A percentile compares a stretch with the other conserved stretches of the same genome.
Conservation (phyloP, 208 protist genomes). For the Leishmania guyanensis region DNA sequence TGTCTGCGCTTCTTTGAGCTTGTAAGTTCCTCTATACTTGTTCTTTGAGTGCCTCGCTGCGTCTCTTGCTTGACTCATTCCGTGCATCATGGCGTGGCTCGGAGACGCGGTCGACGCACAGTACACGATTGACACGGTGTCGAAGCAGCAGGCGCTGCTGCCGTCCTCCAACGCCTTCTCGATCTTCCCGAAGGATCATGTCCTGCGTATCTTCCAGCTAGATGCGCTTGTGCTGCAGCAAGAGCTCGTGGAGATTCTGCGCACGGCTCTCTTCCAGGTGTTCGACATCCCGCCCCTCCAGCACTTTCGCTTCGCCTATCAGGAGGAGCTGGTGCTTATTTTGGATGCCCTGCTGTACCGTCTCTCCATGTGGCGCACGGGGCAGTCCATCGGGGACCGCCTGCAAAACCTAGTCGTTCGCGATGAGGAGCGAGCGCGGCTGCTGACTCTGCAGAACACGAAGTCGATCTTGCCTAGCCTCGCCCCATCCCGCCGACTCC, state of each 20-base stretch:
- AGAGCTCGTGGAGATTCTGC: conserved; percentile 84
- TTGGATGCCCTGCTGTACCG: conserved; percentile 74
- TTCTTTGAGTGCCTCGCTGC: neutral
- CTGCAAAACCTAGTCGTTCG: conserved; percentile 86
- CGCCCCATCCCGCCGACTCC: conserved; percentile 54
- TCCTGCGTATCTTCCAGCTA: conserved; percentile 85
- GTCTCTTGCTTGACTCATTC: neutral
- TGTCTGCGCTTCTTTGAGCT: neutral
- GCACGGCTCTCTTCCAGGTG: conserved; percentile 56
- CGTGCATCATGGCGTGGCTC: conserved; percentile 61
- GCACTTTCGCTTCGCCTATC: conserved; percentile 72
- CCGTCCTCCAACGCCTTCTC: conserved; percentile 73
- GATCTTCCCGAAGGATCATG: conserved; percentile 70
- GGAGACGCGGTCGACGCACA: conserved; percentile 63
- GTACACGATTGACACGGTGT: conserved; percentile 71
- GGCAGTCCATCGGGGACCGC: conserved; percentile 79
- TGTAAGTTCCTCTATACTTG: neutral
- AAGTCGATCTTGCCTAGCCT: conserved; percentile 68
- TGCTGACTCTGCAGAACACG: conserved; percentile 43
- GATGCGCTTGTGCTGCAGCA: conserved; percentile 71
- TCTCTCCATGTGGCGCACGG: conserved; percentile 69
- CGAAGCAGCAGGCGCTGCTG: conserved; percentile 80
- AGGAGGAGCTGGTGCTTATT: conserved; percentile 79
- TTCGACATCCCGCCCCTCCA: conserved; percentile 70
- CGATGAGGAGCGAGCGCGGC: conserved; percentile 66